Evolutionary conservation across 2,329 filamentous ascomycete genomes (phyloP).

Genomic region (Endoconidiophora laricicola): DNA sequence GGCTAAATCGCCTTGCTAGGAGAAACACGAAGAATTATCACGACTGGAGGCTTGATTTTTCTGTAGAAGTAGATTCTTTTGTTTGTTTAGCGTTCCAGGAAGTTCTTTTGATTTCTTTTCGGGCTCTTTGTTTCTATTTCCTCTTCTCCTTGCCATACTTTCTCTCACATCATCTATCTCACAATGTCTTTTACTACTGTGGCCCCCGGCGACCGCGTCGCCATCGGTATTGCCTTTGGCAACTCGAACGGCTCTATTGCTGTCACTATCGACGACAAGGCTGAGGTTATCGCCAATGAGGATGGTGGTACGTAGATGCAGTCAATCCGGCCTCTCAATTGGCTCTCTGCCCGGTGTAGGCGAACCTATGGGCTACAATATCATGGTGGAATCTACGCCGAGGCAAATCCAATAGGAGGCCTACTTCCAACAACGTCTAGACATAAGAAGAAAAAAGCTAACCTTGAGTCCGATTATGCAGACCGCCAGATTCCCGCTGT

Average conservation of each 20-base stretch:
- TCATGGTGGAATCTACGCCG: background rate
- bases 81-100: background rate
- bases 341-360: background rate
- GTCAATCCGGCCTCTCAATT: background rate
- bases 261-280: slow-evolving; percentile 81
- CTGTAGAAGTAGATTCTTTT: background rate
- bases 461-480: slow-evolving; percentile 22
- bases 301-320: slow-evolving; percentile 58
- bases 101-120: slow-evolving; percentile 1
- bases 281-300: slow-evolving; percentile 96
- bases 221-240: slow-evolving; percentile 93
- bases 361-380: background rate
- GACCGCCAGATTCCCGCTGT: slow-evolving; percentile 94
- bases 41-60: background rate
- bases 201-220: slow-evolving; percentile 42
- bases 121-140: slow-evolving; percentile 7
- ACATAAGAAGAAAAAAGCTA: background rate
- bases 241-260: slow-evolving; percentile 98
- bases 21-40: slow-evolving; percentile 4
- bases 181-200: slow-evolving; percentile 22
- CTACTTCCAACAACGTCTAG: background rate
- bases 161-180: background rate
- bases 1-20: background rate
- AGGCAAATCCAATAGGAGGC: background rate
- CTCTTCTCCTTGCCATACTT: slow-evolving; percentile 1